Conservation (phyloP, 2,329 filamentous ascomycete genomes). For the Arthrobotrys entomopaga region DNA sequence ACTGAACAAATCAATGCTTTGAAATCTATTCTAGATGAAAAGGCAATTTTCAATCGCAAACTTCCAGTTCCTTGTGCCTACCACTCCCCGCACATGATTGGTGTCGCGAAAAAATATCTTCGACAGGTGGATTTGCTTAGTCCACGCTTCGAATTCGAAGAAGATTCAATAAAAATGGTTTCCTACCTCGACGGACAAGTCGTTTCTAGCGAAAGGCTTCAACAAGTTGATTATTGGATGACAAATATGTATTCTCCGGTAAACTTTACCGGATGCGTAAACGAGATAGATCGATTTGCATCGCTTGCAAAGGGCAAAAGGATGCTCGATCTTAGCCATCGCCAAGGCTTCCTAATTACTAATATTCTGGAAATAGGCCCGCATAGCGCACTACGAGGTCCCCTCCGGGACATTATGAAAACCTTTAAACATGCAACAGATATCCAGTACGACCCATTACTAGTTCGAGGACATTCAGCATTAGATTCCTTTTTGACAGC, state of each 20-base stretch:
- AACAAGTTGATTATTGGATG: slow-evolving; percentile 30
- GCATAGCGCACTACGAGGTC: slow-evolving; percentile 15
- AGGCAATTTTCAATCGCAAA: slow-evolving; percentile 10
- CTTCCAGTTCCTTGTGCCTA: slow-evolving; percentile 60
- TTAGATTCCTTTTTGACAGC: slow-evolving; percentile 11
- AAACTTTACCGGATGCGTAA: slow-evolving; percentile 6
- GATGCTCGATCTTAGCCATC: slow-evolving; percentile 17
- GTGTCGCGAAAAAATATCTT: slow-evolving; percentile 1
- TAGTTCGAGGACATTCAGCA: slow-evolving; percentile 16
- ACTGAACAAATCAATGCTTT: slow-evolving; percentile 57
- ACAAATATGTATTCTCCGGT: slow-evolving; percentile 22
- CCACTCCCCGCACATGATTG: slow-evolving; percentile 63
- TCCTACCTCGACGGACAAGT: slow-evolving; percentile 12
- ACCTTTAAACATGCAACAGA: slow-evolving; percentile 10
- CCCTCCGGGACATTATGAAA: slow-evolving; percentile 19
- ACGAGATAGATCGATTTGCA: slow-evolving; percentile 14
- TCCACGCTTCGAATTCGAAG: background rate
- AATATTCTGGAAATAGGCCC: slow-evolving; percentile 33
- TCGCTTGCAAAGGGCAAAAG: background rate
- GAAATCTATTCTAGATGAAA: slow-evolving; percentile 48
- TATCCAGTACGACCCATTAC: slow-evolving; percentile 23
- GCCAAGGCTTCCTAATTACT: slow-evolving; percentile 11
- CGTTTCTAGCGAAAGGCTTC: slow-evolving; percentile 9
- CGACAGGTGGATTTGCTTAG: background rate
- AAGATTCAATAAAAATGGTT: background rate